These are phyloP conservation scores for Byssoonygena ceratinophila DNA, from an alignment of 2,329 filamentous ascomycete species.

Conservation along the genomic window DNA sequence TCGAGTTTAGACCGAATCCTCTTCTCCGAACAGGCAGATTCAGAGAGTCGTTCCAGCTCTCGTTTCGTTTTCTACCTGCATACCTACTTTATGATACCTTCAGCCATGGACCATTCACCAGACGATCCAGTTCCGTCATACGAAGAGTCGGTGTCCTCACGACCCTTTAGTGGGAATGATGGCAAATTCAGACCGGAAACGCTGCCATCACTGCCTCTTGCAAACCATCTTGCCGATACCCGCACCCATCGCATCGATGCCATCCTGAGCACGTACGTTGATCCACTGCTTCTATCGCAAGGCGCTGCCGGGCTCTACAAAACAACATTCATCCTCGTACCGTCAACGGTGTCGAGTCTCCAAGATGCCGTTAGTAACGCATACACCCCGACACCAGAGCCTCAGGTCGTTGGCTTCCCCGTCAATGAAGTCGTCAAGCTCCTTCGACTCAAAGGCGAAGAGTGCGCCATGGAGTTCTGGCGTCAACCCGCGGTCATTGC, in stretches of 20 bases:
- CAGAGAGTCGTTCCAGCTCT: not conserved
- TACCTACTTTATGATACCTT: not conserved
- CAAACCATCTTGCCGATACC: slow-evolving; percentile 28
- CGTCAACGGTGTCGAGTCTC: slow-evolving; percentile 32
- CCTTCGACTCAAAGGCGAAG: slow-evolving; percentile 31
- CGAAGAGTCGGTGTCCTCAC: slow-evolving; percentile 23
- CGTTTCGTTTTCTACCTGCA: too few species aligned
- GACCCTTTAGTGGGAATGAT: slow-evolving; percentile 15
- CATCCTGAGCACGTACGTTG: slow-evolving; percentile 32
- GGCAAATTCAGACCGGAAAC: slow-evolving; percentile 24
- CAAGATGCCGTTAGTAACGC: slow-evolving; percentile 18
- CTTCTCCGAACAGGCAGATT: not conserved
- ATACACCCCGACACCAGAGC: slow-evolving; percentile 17
- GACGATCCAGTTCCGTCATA: slow-evolving; percentile 27
- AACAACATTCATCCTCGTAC: slow-evolving; percentile 37
- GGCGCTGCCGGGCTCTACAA: slow-evolving; percentile 35
- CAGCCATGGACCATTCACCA: slow-evolving; percentile 12
- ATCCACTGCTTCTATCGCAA: slow-evolving; percentile 33
- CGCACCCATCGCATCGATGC: slow-evolving; percentile 33
- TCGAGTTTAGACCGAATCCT: not conserved
- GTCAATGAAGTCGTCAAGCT: slow-evolving; percentile 32
- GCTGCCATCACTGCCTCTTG: slow-evolving; percentile 15
- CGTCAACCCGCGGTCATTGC: slow-evolving; percentile 31
- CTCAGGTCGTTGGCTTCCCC: slow-evolving; percentile 33
- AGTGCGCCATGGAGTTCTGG: slow-evolving; percentile 38